Evolutionary conservation across 1,284 basidiomycete species (phyloP), one percentile per base, ranked within the genome.

Genomic region (Spongispora temasekensis): DNA sequence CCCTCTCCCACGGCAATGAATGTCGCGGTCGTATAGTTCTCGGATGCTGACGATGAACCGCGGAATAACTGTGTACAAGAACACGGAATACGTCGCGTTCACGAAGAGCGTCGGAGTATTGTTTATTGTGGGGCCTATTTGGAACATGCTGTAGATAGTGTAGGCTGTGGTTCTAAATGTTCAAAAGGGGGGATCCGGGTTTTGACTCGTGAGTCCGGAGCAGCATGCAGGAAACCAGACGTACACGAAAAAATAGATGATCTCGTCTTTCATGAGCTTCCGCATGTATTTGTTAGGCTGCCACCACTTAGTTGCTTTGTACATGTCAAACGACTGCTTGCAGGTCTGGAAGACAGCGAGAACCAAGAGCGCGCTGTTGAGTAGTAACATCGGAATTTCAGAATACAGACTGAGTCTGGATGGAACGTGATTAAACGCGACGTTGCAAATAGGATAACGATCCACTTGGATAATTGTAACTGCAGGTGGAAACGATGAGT

Each of bases 1-100:
- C 23, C 32, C 52, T 21, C n/a, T 12, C 32, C 32, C 25, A 5
- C 17, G 9, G 23, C 8, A 17, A n/a, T 25, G 53, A 9, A 21
- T 10, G 3, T 28, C 27, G 15, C n/a, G 19, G 23, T 40, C 34
- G 28, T 28, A 28, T 19, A 54, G 19, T 19, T 54, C 53, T 54
- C 53, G 53, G 21, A 54, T 54, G 35, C 19, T 40, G 53, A 54
- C 37, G 19, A 54, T 40, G 25, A 54, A 37, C 34, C 53, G 32
- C 13, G 53, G 35, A 7, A 54, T 25, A 6, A 40, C 9, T 10
- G 53, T 23, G 28, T 52, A 32, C n/a, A 52, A 30, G 27, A 50
- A 50, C 2, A 50, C 48, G 2, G 48, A 50, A 30, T 50, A 30
- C 13, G 27, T 5, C 10, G 27, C 48, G 17, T 50, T 30, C 27